These are phyloP conservation scores for Venturiaceae sp. DNA, from an alignment of 2,329 filamentous ascomycete genomes.

Conservation along the genomic window DNA sequence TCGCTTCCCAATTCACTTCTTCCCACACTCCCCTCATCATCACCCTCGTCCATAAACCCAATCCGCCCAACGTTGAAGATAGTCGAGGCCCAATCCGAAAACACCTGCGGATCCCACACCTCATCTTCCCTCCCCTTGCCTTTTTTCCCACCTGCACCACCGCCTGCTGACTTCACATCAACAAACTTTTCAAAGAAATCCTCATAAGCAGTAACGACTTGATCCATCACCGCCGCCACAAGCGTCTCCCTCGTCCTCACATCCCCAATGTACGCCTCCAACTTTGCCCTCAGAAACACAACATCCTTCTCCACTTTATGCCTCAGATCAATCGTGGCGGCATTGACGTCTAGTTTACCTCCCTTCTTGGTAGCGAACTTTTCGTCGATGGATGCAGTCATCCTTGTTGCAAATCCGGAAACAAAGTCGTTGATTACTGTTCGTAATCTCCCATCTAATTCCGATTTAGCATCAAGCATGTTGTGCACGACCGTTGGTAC, in stretches of 20 bases:
- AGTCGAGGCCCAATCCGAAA: slow-evolving; percentile 51
- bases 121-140: slow-evolving; percentile 53
- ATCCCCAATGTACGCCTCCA: slow-evolving; percentile 56
- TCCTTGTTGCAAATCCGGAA: slow-evolving; percentile 44
- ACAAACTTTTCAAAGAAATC: slow-evolving; percentile 50
- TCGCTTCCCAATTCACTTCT: slow-evolving; percentile 13
- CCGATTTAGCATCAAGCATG: slow-evolving; percentile 62
- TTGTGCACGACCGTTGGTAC: slow-evolving; percentile 59
- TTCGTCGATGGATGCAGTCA: slow-evolving; percentile 39
- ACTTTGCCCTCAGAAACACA: slow-evolving; percentile 42
- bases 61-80: slow-evolving; percentile 47
- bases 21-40: slow-evolving; percentile 16
- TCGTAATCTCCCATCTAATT: slow-evolving; percentile 53
- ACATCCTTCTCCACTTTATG: slow-evolving; percentile 49
- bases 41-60: slow-evolving; percentile 18
- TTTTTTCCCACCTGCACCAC: slow-evolving; percentile 33
- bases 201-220: slow-evolving; percentile 53
- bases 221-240: slow-evolving; percentile 55
- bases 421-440: slow-evolving; percentile 59
- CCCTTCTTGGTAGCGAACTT: slow-evolving; percentile 10
- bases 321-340: slow-evolving; percentile 34
- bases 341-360: slow-evolving; percentile 3
- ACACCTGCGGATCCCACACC: slow-evolving; percentile 56
- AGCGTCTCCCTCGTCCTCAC: slow-evolving; percentile 55
- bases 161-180: slow-evolving; percentile 19